phyloP scores from a whole-genome alignment of 352 stramenopile genomes.

The Phytophthora multivora region DNA sequence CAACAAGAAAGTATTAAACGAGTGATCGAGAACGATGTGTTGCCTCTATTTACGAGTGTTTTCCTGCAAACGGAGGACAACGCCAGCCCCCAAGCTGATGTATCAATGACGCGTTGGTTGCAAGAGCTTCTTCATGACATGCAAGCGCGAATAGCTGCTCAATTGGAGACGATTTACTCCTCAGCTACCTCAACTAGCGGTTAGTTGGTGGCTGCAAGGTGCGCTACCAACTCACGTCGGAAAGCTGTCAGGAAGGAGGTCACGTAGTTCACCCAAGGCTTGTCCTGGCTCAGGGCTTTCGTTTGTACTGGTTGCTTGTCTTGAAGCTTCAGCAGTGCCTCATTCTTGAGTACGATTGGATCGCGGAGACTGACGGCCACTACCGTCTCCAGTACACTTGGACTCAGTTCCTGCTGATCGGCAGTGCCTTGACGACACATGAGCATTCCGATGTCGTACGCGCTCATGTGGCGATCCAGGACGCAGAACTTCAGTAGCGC shows the following conservation, averaged over 20 bases:
- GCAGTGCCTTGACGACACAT: constrained; percentile 53
- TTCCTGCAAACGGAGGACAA: constrained; percentile 48
- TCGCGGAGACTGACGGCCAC: constrained; percentile 22
- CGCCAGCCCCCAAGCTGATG: constrained; percentile 22
- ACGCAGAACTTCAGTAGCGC: constrained; percentile 56
- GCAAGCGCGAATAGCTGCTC: constrained; percentile 67
- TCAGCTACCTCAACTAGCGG: constrained; percentile 1
- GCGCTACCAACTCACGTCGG: constrained; percentile 20
- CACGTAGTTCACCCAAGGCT: constrained; percentile 25
- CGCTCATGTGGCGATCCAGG: constrained; percentile 47
- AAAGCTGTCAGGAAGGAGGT: constrained; percentile 24
- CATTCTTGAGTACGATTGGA: constrained; percentile 11
- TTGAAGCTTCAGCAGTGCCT: constrained; percentile 20
- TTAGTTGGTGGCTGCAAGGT: constrained; percentile 22
- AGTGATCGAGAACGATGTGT: constrained; percentile 68
- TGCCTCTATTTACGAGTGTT: constrained; percentile 62
- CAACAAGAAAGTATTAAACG: constrained; percentile 52
- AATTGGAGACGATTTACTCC: constrained; percentile 52
- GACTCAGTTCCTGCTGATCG: constrained; percentile 31
- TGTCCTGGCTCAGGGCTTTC: constrained; percentile 8
- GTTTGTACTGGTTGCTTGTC: constrained; percentile 9
- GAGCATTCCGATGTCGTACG: constrained; percentile 55
- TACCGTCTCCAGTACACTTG: constrained; percentile 47
- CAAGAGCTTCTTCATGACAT: constrained; percentile 69
- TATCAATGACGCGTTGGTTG: constrained; percentile 57